A percentile compares a stretch with the other conserved stretches of the same genome.
Evolutionary conservation across 179 eudicot genomes (phyloP).

Genomic region (Silene coronaria): DNA sequence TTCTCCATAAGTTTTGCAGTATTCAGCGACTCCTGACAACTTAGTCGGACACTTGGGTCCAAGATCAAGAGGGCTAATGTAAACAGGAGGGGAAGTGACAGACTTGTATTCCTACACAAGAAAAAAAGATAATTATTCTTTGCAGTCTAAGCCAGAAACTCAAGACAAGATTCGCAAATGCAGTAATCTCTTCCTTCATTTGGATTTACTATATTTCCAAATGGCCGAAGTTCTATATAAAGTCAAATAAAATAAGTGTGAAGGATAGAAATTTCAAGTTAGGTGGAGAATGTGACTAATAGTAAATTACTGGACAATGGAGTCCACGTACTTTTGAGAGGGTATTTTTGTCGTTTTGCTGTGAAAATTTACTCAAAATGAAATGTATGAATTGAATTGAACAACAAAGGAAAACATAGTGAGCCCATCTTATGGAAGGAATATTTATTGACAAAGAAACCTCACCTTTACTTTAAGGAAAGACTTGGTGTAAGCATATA

Average conservation of each 20-base stretch:
- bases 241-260: background rate
- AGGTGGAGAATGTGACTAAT: background rate
- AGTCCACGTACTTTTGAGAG: background rate
- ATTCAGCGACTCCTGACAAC: constrained; percentile 64
- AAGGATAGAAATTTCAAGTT: background rate
- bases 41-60: constrained; percentile 86
- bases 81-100: constrained; percentile 77
- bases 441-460: background rate
- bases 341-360: background rate
- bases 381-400: background rate
- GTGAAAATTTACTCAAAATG: background rate
- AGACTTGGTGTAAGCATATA: constrained; percentile 82
- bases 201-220: background rate
- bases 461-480: constrained; percentile 73
- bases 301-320: background rate
- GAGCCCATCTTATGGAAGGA: background rate
- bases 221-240: background rate
- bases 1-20: constrained; percentile 81
- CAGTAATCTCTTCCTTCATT: background rate
- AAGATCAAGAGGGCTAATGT: constrained; percentile 89
- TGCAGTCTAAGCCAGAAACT: background rate
- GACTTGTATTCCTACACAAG: constrained; percentile 68
- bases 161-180: background rate
- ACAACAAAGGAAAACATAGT: background rate
- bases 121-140: background rate